phyloP scores from a whole-genome alignment of 139 green algal species.

The Chlorella ohadii region DNA sequence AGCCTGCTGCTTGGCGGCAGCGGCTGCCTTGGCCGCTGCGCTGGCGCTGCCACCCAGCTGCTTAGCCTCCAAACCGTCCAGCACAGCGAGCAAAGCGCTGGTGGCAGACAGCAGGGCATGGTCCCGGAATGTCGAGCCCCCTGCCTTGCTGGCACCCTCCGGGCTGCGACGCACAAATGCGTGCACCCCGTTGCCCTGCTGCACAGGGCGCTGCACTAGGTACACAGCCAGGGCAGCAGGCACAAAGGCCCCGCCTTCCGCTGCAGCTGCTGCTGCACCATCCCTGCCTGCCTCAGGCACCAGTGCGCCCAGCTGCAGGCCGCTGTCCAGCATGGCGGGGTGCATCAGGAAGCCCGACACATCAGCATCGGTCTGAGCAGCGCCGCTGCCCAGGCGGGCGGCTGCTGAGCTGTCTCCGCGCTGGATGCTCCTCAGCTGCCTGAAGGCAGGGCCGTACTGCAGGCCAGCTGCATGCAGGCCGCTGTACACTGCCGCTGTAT shows the following conservation, averaged over 20 bases:
- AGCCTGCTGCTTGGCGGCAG: not conserved
- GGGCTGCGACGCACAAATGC: conserved; percentile 15
- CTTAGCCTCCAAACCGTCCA: conserved; percentile 65
- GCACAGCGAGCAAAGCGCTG: conserved; percentile 42
- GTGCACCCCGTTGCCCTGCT: not conserved
- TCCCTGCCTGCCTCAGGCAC: conserved; percentile 41
- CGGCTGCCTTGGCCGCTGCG: not conserved
- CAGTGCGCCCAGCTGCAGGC: conserved; percentile 58
- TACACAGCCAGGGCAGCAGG: conserved; percentile 58
- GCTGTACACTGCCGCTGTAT: conserved; percentile 49
- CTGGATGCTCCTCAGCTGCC: conserved; percentile 25
- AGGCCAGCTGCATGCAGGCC: conserved; percentile 60
- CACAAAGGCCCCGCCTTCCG: conserved; percentile 45
- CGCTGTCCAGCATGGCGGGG: conserved; percentile 51
- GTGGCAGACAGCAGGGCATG: conserved; percentile 37
- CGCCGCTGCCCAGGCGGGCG: conserved; percentile 45
- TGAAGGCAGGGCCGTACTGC: conserved; percentile 75
- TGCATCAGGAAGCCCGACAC: conserved; percentile 47
- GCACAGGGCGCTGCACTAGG: conserved; percentile 19
- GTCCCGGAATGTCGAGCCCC: conserved; percentile 41
- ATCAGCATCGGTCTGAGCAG: conserved; percentile 9
- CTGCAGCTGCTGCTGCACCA: not conserved
- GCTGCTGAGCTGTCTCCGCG: not conserved
- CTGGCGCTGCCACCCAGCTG: conserved; percentile 26
- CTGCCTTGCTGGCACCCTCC: not conserved